These are phyloP conservation scores for Penicillium canescens DNA, from an alignment of 495 filamentous ascomycete species.

Conservation along the genomic window DNA sequence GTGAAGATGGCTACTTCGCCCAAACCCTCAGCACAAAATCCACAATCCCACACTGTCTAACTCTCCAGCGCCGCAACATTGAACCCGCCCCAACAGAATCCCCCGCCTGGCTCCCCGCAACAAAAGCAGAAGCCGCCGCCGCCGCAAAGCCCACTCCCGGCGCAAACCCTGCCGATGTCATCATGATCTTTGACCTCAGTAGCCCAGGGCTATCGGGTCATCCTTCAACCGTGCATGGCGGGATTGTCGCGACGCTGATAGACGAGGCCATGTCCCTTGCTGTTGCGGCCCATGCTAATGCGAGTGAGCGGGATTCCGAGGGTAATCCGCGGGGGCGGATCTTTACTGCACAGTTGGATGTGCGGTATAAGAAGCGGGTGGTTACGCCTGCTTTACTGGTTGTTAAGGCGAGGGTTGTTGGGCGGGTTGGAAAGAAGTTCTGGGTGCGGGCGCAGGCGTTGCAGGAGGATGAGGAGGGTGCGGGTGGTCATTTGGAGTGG, in stretches of 20 bases:
- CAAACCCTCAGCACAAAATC: slow-evolving; percentile 32
- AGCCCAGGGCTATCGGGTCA: slow-evolving; percentile 41
- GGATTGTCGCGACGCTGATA: slow-evolving; percentile 66
- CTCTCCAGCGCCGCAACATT: slow-evolving; percentile 33
- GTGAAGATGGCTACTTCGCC: slow-evolving; percentile 44
- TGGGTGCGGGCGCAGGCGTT: slow-evolving; percentile 43
- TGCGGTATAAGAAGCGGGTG: slow-evolving; percentile 39
- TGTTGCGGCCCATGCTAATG: slow-evolving; percentile 31
- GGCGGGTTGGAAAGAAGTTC: slow-evolving; percentile 36
- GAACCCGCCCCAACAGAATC: slow-evolving; percentile 17
- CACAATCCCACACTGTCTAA: slow-evolving; percentile 43
- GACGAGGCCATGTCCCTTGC: slow-evolving; percentile 59
- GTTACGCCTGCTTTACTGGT: slow-evolving; percentile 33
- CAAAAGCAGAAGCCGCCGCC: slow-evolving; percentile 28
- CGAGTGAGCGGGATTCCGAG: not conserved
- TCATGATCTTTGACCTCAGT: slow-evolving; percentile 37
- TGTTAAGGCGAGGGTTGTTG: slow-evolving; percentile 34
- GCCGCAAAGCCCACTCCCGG: slow-evolving; percentile 19
- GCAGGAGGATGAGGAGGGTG: slow-evolving; percentile 35
- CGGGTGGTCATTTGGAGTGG: slow-evolving; percentile 32
- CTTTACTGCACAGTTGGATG: slow-evolving; percentile 44
- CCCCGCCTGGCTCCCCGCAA: slow-evolving; percentile 36
- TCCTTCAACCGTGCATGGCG: slow-evolving; percentile 41
- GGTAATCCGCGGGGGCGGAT: slow-evolving; percentile 31
- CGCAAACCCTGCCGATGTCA: slow-evolving; percentile 34